Base-by-base conservation (phyloP, 805 yeast species). In the Wickerhamiella bombiphila region DNA sequence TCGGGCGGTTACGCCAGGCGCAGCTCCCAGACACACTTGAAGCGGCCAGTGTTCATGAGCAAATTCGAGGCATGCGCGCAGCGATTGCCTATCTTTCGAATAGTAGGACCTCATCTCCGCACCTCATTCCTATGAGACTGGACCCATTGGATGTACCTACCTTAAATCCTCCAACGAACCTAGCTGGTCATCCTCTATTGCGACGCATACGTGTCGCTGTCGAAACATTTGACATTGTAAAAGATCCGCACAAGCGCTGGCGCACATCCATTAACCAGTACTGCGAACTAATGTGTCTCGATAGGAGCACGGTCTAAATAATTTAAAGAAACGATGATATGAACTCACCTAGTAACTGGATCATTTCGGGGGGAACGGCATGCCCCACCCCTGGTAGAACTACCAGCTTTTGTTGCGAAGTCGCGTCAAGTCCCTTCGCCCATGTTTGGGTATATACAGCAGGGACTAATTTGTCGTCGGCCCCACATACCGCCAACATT, bases 401-500 rank as follows among this genome's bases (percentile, higher is more conserved):
- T 35, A 44, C 43, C 31, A 50, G 49, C 18, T 42, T 39, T 13
- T 51, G 52, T 14, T 43, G 43, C 14, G 36, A 31, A 29, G 46
- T 45, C 21, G 37, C 37, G n/a, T n/a, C n/a, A n/a, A n/a, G n/a
- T n/a, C n/a, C n/a, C 21, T 37, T 41, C 20, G 50, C 41, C 63
- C 62, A 61, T 34, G 40, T 44, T 32, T 47, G 45, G 7, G 63
- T 53, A 41, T 44, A 53, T 32, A 32, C 35, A 9, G 57, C 51
- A 5, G 65, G 64, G 9, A 61, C 64, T 5, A 59, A 45, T 18
- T 49, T 45, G 38, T 61, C 66, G 17, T 46, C 46, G n/a, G 40
- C 56, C 1, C 65, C 66, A 32, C 53, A 52, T 18, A 55, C 45
- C 3, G 60, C 56, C 18, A 54, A 45, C 5, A 59, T 41, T 13